Percentiles rank a stretch among this genome's conserved stretches.
These are phyloP conservation scores for Geosiphon pyriformis DNA, from an alignment of 192 early-diverging fungal genomes.

Conservation along the genomic window DNA sequence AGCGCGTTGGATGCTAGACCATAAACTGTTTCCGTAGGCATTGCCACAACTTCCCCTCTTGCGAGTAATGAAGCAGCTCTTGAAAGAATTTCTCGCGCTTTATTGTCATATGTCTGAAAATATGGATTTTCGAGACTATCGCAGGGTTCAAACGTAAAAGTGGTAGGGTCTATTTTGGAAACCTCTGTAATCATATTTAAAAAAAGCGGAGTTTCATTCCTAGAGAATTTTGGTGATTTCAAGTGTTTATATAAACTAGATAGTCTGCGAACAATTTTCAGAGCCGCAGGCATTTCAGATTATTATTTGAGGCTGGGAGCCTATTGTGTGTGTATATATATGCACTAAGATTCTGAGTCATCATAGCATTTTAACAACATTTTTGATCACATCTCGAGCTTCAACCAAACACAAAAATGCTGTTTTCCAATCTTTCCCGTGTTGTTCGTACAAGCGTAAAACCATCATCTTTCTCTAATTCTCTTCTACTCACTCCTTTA, in stretches of 20 bases:
- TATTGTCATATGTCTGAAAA: constrained; percentile 23
- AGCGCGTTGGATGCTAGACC: constrained; percentile 91
- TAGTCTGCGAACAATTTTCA: no score
- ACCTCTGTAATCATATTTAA: background rate
- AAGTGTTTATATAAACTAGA: no score
- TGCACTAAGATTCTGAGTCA: no score
- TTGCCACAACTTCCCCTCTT: constrained; percentile 64
- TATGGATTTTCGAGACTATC: constrained; percentile 34
- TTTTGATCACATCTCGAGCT: no score
- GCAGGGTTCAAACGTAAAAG: constrained; percentile 25
- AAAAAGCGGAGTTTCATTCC: background rate
- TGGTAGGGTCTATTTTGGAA: constrained; percentile 26
- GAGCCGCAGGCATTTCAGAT: no score
- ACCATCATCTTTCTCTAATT: background rate
- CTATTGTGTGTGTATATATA: no score
- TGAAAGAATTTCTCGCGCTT: constrained; percentile 27
- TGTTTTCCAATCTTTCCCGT: background rate
- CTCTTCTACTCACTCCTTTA: background rate
- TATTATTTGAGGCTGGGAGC: no score
- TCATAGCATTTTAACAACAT: no score
- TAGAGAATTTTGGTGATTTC: background rate
- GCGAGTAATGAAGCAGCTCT: constrained; percentile 53
- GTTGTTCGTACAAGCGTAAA: background rate
- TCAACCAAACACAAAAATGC: no score
- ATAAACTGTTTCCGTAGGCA: constrained; percentile 99